A percentile compares a stretch with the other conserved stretches of the same genome.
Conservation (phyloP, 1,284 basidiomycete species). For the Papiliotrema terrestris region DNA sequence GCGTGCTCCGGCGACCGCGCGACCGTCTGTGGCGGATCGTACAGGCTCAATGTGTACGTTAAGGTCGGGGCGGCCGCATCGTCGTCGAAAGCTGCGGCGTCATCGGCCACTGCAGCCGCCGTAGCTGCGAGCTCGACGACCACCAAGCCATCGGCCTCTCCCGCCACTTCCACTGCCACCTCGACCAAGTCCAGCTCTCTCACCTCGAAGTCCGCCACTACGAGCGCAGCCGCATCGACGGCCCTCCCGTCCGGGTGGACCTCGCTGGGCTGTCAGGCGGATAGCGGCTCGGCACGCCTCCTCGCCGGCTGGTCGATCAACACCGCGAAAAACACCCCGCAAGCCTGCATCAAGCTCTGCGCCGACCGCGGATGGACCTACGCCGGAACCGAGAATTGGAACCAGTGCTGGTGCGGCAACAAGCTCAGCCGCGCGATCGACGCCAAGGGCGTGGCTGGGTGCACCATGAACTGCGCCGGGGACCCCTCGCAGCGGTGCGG, state of each 20-base stretch:
- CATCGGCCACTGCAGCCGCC: background rate
- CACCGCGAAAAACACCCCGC: constrained; percentile 5
- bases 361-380: constrained; percentile 1
- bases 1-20: constrained; percentile 24
- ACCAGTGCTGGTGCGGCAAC: constrained; percentile 5
- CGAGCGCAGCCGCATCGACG: background rate
- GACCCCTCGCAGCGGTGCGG: constrained; percentile 10
- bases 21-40: constrained; percentile 37
- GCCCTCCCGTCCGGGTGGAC: constrained; percentile 14
- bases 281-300: constrained; percentile 5
- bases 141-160: background rate
- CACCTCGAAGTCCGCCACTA: too few relatives aligned
- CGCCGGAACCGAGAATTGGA: constrained; percentile 13
- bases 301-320: constrained; percentile 5
- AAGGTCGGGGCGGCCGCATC: constrained; percentile 43
- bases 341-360: constrained; percentile 10
- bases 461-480: constrained; percentile 9
- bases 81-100: background rate
- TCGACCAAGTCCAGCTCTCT: too few relatives aligned
- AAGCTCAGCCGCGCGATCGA: background rate
- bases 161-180: background rate
- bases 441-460: background rate
- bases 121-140: background rate
- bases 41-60: constrained; percentile 52
- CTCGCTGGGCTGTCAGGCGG: constrained; percentile 9